Evolutionary conservation across 2,329 filamentous ascomycete species (phyloP).

Genomic region (Scedosporium aurantiacum): DNA sequence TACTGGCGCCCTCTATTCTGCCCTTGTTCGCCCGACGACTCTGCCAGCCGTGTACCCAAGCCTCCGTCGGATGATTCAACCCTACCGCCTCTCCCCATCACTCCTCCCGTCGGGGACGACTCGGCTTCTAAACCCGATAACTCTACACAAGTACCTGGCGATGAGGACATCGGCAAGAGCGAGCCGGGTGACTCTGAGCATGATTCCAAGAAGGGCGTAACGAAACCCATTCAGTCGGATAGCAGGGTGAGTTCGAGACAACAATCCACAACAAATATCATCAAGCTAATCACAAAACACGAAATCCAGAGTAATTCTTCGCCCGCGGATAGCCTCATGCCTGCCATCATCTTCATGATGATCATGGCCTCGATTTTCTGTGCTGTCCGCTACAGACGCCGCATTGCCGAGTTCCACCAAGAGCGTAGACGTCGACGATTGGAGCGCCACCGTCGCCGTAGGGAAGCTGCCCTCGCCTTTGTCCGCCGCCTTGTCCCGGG

Average conservation of each 20-base stretch:
- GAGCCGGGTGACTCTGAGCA: background rate
- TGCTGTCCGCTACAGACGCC: constrained; percentile 12
- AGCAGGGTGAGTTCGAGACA: background rate
- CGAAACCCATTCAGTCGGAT: background rate
- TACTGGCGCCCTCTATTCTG: constrained; percentile 4
- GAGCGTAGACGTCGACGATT: constrained; percentile 14
- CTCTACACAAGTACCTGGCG: background rate
- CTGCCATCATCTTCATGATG: background rate
- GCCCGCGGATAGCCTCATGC: background rate
- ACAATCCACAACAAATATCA: background rate
- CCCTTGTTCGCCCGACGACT: constrained; percentile 3
- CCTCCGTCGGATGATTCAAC: background rate
- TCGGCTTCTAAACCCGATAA: background rate
- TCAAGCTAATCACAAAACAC: background rate
- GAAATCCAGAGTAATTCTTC: background rate
- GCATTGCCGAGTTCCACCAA: constrained; percentile 14
- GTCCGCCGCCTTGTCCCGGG: constrained; percentile 21
- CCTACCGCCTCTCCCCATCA: background rate
- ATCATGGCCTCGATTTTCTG: background rate
- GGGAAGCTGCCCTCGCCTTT: constrained; percentile 15
- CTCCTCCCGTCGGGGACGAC: background rate
- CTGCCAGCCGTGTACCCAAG: background rate
- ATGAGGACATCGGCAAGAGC: background rate
- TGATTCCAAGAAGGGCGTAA: background rate
- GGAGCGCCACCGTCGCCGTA: constrained; percentile 14